Conservation (phyloP, 176 grass and related monocot genomes). For the Ampelocalamus luodianensis region DNA sequence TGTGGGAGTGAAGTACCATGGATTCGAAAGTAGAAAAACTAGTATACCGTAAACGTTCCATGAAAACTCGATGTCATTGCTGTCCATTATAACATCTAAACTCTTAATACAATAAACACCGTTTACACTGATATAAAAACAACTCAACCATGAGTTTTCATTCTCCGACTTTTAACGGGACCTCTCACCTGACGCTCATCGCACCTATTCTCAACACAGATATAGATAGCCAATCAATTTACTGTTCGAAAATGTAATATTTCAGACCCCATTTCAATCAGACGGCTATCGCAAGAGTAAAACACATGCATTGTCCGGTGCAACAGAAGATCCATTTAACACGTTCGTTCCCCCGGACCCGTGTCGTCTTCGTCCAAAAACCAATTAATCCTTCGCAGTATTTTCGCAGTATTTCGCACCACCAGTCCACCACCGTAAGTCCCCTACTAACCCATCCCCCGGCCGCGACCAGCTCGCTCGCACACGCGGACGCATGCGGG, state of each 20-base stretch:
- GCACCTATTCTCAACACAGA: neutral
- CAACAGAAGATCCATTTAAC: slow-evolving; percentile 28
- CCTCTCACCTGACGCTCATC: neutral
- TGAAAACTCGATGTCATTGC: too few species aligned
- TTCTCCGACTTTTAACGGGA: neutral
- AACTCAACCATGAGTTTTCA: neutral
- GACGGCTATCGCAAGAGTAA: neutral
- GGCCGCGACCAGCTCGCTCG: slow-evolving; percentile 9
- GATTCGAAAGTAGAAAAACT: neutral
- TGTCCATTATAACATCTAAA: too few species aligned
- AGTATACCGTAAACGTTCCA: too few species aligned
- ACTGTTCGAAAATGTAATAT: neutral
- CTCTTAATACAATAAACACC: too few species aligned
- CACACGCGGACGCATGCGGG: slow-evolving; percentile 48
- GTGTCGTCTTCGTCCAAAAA: slow-evolving; percentile 17
- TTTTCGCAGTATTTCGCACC: neutral
- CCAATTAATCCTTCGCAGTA: neutral
- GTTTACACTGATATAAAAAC: neutral
- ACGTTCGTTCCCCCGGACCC: neutral
- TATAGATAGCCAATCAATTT: neutral
- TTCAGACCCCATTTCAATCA: neutral
- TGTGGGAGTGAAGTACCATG: too few species aligned
- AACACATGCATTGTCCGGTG: neutral
- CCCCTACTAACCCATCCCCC: neutral
- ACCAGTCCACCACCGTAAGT: neutral